Percentiles rank a stretch among this genome's conserved stretches.
phyloP scores from a whole-genome alignment of 768 basidiomycete species.

The Cystobasidium tubakii region DNA sequence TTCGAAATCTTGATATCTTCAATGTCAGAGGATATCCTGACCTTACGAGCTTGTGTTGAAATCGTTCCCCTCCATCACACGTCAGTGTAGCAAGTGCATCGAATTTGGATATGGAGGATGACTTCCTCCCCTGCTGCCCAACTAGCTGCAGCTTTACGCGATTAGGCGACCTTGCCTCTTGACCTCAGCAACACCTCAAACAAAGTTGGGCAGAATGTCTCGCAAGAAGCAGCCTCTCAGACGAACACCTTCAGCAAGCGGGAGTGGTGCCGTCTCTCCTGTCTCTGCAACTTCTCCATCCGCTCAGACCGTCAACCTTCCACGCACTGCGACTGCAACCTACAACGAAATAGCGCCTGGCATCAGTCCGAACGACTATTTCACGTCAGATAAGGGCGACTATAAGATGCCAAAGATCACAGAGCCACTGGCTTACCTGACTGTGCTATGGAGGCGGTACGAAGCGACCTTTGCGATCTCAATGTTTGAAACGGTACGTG shows the following conservation, averaged over 20 bases:
- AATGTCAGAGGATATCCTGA: no score
- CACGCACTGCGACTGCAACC: not conserved
- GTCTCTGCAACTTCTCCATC: not conserved
- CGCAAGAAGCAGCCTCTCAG: not conserved
- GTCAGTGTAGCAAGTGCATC: no score
- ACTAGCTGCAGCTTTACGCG: no score
- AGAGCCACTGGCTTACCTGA: conserved; percentile 9
- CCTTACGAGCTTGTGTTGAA: no score
- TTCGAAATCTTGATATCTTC: no score
- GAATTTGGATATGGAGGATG: no score
- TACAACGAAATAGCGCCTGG: not conserved
- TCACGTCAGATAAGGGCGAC: not conserved
- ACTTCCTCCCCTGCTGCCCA: no score
- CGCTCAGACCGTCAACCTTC: not conserved
- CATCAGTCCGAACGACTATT: not conserved
- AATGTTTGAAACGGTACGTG: conserved; percentile 35
- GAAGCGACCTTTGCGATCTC: conserved; percentile 34
- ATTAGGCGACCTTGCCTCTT: not conserved
- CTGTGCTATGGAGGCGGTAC: conserved; percentile 17
- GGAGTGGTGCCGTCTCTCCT: not conserved
- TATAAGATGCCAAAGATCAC: conserved; percentile 8
- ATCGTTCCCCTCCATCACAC: no score
- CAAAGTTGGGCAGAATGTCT: not conserved
- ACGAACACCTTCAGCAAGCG: not conserved
- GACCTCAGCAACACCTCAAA: not conserved